Evolutionary conservation across 2,329 filamentous ascomycete species (phyloP).

Genomic region (Colletotrichum costaricense): DNA sequence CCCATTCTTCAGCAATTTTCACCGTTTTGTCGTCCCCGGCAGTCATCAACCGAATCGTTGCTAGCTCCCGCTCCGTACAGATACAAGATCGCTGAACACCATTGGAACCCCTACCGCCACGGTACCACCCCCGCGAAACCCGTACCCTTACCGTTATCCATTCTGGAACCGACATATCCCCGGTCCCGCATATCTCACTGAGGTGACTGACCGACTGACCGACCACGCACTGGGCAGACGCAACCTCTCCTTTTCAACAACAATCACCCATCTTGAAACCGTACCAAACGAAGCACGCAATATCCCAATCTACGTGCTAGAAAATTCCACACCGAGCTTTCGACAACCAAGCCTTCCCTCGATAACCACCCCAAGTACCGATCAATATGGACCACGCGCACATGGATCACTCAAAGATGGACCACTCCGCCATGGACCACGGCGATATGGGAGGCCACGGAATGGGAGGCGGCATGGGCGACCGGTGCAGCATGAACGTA

Average conservation of each 20-base stretch:
- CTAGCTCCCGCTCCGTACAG: slow-evolving; percentile 10
- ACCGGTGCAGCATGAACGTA: slow-evolving; percentile 92
- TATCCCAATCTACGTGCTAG: not conserved
- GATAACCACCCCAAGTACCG: not conserved
- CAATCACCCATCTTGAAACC: not conserved
- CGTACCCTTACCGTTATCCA: not conserved
- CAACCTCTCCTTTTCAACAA: slow-evolving; percentile 3
- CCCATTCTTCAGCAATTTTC: not conserved
- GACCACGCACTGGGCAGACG: not conserved
- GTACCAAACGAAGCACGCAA: not conserved
- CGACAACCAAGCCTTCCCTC: not conserved
- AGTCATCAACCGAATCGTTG: not conserved
- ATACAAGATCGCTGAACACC: not conserved
- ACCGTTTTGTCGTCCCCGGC: not conserved
- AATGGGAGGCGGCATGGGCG: slow-evolving; percentile 70
- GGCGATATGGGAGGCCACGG: slow-evolving; percentile 57
- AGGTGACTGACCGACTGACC: not conserved
- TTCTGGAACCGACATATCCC: not conserved
- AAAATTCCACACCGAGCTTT: not conserved
- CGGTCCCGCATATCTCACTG: not conserved
- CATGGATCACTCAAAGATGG: slow-evolving; percentile 58
- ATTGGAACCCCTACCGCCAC: not conserved
- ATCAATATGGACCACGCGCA: slow-evolving; percentile 17
- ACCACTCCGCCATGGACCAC: slow-evolving; percentile 60
- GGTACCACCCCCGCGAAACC: slow-evolving; percentile 14